These are phyloP conservation scores for Austropuccinia psidii DNA, from an alignment of 1,284 basidiomycete species.

Conservation along the genomic window DNA sequence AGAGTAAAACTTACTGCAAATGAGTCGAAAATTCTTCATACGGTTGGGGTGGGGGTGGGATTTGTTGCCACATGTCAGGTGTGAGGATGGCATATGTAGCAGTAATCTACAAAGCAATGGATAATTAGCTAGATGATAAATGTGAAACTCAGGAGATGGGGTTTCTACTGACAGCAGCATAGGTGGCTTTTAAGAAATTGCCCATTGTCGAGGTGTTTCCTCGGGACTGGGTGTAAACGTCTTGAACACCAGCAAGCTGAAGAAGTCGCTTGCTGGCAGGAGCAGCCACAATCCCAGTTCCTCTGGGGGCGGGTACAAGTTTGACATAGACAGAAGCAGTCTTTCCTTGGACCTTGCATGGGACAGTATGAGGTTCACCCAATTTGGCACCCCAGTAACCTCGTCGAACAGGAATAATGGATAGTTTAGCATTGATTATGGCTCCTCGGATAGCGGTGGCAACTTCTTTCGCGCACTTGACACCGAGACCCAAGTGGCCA, in stretches of 20 bases:
- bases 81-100: conserved; percentile 97
- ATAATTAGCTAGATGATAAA: not conserved
- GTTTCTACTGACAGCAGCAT: conserved; percentile 66
- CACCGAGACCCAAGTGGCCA: conserved; percentile 97
- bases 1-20: conserved; percentile 64
- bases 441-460: conserved; percentile 98
- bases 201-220: conserved; percentile 99
- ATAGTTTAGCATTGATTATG: conserved; percentile 93
- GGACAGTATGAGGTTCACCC: conserved; percentile 98
- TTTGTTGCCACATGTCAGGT: conserved; percentile 94
- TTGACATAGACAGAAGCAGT: conserved; percentile 99
- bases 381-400: conserved; percentile 99
- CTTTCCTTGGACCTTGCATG: conserved; percentile 97
- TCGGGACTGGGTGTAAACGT: conserved; percentile 87
- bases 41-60: conserved; percentile 76
- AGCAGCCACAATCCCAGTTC: conserved; percentile 98
- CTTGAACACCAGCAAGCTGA: conserved; percentile 90
- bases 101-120: conserved; percentile 61
- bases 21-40: conserved; percentile 91
- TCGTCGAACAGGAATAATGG: conserved; percentile 89
- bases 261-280: conserved; percentile 94
- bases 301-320: conserved; percentile 91
- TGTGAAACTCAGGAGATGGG: not conserved
- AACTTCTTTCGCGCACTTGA: conserved; percentile 99
- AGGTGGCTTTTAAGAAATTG: conserved; percentile 99